Evolutionary conservation across 345 rosid species (phyloP).

Genomic region (Populus simonii): DNA sequence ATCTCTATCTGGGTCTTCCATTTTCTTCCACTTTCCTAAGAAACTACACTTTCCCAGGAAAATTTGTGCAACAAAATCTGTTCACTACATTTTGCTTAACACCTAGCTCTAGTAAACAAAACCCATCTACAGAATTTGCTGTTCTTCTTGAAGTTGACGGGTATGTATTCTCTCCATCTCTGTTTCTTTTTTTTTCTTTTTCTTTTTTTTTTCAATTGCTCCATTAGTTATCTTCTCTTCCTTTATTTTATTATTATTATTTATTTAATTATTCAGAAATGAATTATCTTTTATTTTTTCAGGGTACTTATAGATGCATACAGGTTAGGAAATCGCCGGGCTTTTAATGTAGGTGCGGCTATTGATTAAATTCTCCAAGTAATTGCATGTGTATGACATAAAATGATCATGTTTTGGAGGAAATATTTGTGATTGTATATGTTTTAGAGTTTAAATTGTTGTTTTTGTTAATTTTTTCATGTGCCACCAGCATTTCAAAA

Average conservation of each 20-base stretch:
- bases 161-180: conserved; percentile 25
- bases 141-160: conserved; percentile 92
- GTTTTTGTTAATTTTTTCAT: background rate
- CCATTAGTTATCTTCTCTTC: background rate
- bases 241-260: background rate
- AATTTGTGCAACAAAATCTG: conserved; percentile 23
- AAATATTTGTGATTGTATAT: conserved; percentile 3
- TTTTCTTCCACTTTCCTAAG: conserved; percentile 26
- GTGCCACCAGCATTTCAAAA: conserved; percentile 65
- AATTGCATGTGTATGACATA: background rate
- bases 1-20: conserved; percentile 20
- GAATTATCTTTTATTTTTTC: background rate
- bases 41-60: conserved; percentile 29
- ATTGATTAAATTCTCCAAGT: conserved; percentile 6
- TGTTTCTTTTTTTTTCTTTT: background rate
- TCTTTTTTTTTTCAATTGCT: background rate
- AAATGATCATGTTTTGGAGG: background rate
- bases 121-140: conserved; percentile 54
- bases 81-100: conserved; percentile 42
- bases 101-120: conserved; percentile 24
- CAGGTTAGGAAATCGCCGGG: conserved; percentile 73
- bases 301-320: conserved; percentile 88
- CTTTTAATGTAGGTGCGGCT: conserved; percentile 72
- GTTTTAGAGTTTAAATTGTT: conserved; percentile 14
- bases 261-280: background rate